A percentile compares a stretch with the other conserved stretches of the same genome.
Evolutionary conservation across 495 filamentous ascomycete species (phyloP).

Genomic region (Apiosordaria backusii): DNA sequence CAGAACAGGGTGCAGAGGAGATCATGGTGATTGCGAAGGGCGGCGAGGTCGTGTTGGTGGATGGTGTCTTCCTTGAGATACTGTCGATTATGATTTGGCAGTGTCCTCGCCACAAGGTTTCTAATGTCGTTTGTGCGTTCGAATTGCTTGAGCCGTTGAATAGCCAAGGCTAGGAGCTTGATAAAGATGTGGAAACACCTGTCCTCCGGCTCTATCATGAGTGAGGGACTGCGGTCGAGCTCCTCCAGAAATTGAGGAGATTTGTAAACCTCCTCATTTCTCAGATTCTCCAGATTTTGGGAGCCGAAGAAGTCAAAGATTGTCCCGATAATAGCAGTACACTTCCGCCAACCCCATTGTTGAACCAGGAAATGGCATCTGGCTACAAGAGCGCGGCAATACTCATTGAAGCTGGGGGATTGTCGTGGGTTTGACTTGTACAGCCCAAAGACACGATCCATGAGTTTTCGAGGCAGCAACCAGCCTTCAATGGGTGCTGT

Average conservation of each 20-base stretch:
- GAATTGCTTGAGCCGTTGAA: slow-evolving; percentile 56
- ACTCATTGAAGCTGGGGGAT: slow-evolving; percentile 69
- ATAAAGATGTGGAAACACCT: slow-evolving; percentile 91
- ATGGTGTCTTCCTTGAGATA: slow-evolving; percentile 81
- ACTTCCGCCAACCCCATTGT: slow-evolving; percentile 82
- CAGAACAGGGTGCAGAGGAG: slow-evolving; percentile 86
- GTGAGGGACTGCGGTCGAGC: slow-evolving; percentile 58
- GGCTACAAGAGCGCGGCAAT: slow-evolving; percentile 67
- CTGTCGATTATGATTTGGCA: slow-evolving; percentile 84
- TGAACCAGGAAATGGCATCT: slow-evolving; percentile 77
- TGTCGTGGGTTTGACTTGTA: slow-evolving; percentile 58
- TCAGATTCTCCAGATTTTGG: slow-evolving; percentile 67
- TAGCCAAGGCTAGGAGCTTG: slow-evolving; percentile 71
- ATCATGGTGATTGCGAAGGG: slow-evolving; percentile 90
- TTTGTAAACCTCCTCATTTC: slow-evolving; percentile 69
- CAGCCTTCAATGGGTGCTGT: slow-evolving; percentile 62
- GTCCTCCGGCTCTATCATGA: slow-evolving; percentile 64
- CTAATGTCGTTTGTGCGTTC: slow-evolving; percentile 69
- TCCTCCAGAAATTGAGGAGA: slow-evolving; percentile 78
- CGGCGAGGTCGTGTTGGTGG: slow-evolving; percentile 71
- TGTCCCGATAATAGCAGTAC: slow-evolving; percentile 69
- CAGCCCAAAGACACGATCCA: slow-evolving; percentile 61
- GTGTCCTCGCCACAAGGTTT: slow-evolving; percentile 71
- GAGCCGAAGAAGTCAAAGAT: slow-evolving; percentile 91
- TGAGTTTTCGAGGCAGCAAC: slow-evolving; percentile 60